Evolutionary conservation across 129 eudicot genomes (phyloP), one percentile per base, ranked within the genome.

Genomic region (Pulicaria dysenterica): DNA sequence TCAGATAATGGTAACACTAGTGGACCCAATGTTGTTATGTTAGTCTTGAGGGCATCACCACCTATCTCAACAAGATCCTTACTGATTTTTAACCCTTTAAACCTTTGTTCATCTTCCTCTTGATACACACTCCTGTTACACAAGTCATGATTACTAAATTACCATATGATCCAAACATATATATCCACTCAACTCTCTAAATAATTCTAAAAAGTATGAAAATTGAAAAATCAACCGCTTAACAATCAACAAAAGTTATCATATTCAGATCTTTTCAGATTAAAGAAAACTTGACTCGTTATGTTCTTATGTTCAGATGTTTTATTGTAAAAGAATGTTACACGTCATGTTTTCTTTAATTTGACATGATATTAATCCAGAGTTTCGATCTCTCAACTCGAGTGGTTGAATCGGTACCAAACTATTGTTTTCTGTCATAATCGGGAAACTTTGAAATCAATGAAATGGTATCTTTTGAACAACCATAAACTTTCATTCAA

Each of bases 21-120:
- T 7, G 97, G 99, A 16, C 99, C 96, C 8, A 95, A 58, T 8
- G 99, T 91, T 3, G 99, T 91, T 61, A 95, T 91, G 91, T 95
- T 95, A 42, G 99, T 86, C 80, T 95, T 95, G 70, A 95, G 77
- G 9, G 99, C 99, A 8, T 91, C 96, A 0, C 94, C 97, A 0
- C 97, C 97, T 4, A 95, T 82, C 73, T 85, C 99, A 31, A 91
- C 87, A 31, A 95, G 68, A 39, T 95, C 96, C 66, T 87, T 92
- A 76, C 96, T 91, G 38, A 90, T 78, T 58, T 70, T 82, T 9
- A 95, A 58, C 13, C 99, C 99, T 78, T 87, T 88, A 72, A 63
- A 80, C 7, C 84, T 64, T 50, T 91, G 83, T 15, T 83, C 88
- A 44, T 95, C 99, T 63, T 95, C 99, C 69, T 95, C 99, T 79